Evolutionary conservation across 2,329 filamentous ascomycete genomes (phyloP).

Genomic region (Lachnellula arida): DNA sequence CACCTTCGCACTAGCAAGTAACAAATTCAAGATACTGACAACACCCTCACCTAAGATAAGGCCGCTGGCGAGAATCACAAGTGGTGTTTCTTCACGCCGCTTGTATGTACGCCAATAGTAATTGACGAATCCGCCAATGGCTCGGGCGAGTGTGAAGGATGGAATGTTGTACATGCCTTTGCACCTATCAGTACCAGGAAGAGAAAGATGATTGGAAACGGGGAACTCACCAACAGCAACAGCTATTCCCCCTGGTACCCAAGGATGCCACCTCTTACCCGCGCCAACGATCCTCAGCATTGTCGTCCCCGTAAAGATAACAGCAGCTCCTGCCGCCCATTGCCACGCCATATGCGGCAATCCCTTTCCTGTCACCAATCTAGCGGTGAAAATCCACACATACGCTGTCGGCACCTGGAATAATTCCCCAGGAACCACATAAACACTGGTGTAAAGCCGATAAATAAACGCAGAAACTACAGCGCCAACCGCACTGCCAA

Average conservation of each 20-base stretch:
- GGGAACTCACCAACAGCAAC: constrained; percentile 73
- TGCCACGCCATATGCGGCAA: constrained; percentile 78
- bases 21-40: constrained; percentile 83
- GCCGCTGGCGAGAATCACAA: constrained; percentile 86
- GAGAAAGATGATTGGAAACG: neutral
- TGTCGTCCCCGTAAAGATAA: constrained; percentile 69
- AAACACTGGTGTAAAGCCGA: constrained; percentile 83
- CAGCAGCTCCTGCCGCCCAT: constrained; percentile 70
- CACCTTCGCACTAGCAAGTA: constrained; percentile 71
- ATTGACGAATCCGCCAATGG: constrained; percentile 69
- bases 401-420: constrained; percentile 94
- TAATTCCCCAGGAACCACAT: constrained; percentile 78
- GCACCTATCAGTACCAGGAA: neutral
- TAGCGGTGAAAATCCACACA: constrained; percentile 95
- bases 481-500: constrained; percentile 82
- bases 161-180: constrained; percentile 95
- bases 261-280: constrained; percentile 62
- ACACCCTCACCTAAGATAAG: constrained; percentile 91
- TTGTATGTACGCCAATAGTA: constrained; percentile 69
- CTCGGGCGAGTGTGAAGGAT: constrained; percentile 86
- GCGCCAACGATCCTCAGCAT: constrained; percentile 55
- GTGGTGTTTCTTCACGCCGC: constrained; percentile 59
- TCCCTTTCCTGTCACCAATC: constrained; percentile 86
- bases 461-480: constrained; percentile 85
- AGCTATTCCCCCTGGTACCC: constrained; percentile 87